Evolutionary conservation across 139 green algal species (phyloP), one percentile per base, ranked within the genome.

Genomic region (Chlorella sp.): DNA sequence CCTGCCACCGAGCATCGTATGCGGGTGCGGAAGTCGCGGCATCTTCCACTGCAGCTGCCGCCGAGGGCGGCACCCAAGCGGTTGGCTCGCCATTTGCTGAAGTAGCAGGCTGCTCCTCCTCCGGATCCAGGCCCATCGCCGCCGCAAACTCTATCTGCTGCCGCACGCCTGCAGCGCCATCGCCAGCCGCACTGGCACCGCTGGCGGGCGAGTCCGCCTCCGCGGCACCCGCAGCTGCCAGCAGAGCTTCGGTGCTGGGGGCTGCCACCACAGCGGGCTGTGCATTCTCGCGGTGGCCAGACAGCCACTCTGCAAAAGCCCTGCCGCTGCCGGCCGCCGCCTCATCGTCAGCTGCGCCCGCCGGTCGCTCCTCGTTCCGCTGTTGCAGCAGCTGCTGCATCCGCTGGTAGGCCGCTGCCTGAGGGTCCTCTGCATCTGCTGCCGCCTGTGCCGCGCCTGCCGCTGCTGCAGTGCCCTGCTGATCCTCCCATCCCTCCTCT

Each of bases 321-420:
- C 51, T 51, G 41, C 70, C 60, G 36, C 75, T 46, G 24, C 38
- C 62, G 26, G 67, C 58, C 14, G 70, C 36, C 56, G 14, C 51
- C 51, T 60, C 56, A 44, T 51, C 34, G n/a, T n/a, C n/a, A 6
- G 30, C 46, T 17, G 16, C 54, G 7, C 43, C 32, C 36, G 36
- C 36, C 38, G 44, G 43, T 56, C 58, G 76, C 83, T 77, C 32
- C 51, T 41, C 36, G 6, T 36, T 34, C 56, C 58, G 76, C 83
- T 77, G 70, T 41, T 77, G 22, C 58, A 89, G 86, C 81, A 89
- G 54, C 56, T 38, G 36, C 69, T 89, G 86, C 86, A 89, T 89
- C 36, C 86, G 81, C 6, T 60, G 41, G 69, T 81, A 89, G 4
- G 81, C 86, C 4, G 67, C 81, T 17, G 84, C 81, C 56, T 46